These are phyloP conservation scores for Colletotrichum higginsianum DNA, from an alignment of 2,329 filamentous ascomycete genomes.

Conservation along the genomic window DNA sequence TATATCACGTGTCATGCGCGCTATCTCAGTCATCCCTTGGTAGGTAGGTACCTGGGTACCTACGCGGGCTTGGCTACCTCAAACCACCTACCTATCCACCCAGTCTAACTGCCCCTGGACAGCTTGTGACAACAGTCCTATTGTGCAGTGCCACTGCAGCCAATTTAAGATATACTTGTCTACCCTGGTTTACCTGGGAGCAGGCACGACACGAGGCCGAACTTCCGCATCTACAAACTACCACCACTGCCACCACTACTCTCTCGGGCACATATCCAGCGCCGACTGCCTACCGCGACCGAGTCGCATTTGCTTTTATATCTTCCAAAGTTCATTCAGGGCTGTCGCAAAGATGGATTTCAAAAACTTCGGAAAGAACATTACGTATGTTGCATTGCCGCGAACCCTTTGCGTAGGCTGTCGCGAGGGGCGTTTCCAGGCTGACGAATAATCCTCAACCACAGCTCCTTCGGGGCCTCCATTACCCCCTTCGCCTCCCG, in stretches of 20 bases:
- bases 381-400: conserved; percentile 61
- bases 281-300: conserved; percentile 1
- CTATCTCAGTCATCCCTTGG: background rate
- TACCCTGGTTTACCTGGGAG: conserved; percentile 27
- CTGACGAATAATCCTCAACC: conserved; percentile 46
- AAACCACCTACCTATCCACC: no score
- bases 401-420: conserved; percentile 28
- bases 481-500: conserved; percentile 94
- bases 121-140: conserved; percentile 37
- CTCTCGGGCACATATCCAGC: conserved; percentile 4
- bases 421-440: conserved; percentile 13
- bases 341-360: conserved; percentile 67
- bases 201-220: conserved; percentile 32
- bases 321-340: background rate
- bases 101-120: conserved; percentile 16
- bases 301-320: background rate
- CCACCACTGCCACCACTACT: background rate
- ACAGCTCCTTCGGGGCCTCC: conserved; percentile 77
- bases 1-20: conserved; percentile 10
- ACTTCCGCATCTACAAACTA: conserved; percentile 32
- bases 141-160: conserved; percentile 22
- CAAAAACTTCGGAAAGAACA: conserved; percentile 70
- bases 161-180: conserved; percentile 42
- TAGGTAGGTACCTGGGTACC: no score
- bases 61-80: conserved; percentile 5